Conservation (phyloP, 108 stramenopile species). For the Epithemia pelagica region DNA sequence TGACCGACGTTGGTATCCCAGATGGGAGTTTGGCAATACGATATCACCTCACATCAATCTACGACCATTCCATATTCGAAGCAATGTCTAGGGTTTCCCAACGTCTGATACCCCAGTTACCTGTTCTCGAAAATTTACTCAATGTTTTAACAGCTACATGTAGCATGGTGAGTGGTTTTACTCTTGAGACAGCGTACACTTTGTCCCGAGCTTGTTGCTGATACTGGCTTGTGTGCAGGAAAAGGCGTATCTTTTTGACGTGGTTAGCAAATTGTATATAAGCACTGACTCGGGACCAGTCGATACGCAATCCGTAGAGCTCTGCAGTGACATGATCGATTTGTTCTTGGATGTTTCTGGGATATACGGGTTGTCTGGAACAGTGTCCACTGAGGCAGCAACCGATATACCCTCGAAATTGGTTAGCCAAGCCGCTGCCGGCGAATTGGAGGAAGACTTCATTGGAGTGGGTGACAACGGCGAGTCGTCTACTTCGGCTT, state of each 20-base stretch:
- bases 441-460: slow-evolving; percentile 42
- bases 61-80: slow-evolving; percentile 98
- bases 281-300: slow-evolving; percentile 96
- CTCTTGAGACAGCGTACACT: no score
- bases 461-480: slow-evolving; percentile 35
- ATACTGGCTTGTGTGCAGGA: no score
- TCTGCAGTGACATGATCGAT: slow-evolving; percentile 99
- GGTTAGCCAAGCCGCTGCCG: slow-evolving; percentile 51
- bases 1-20: slow-evolving; percentile 74
- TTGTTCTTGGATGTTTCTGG: slow-evolving; percentile 98
- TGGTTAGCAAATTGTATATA: slow-evolving; percentile 95
- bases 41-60: slow-evolving; percentile 92
- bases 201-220: no score
- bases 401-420: slow-evolving; percentile 54
- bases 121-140: slow-evolving; percentile 89
- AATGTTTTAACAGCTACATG: slow-evolving; percentile 91
- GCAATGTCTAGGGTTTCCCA: slow-evolving; percentile 88
- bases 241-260: slow-evolving; percentile 96
- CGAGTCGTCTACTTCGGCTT: slow-evolving; percentile 45
- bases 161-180: no score
- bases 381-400: slow-evolving; percentile 8
- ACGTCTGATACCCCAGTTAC: slow-evolving; percentile 90
- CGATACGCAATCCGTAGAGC: slow-evolving; percentile 93
- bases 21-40: slow-evolving; percentile 76
- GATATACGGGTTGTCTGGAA: slow-evolving; percentile 81